Conservation (phyloP, 2,329 filamentous ascomycete species). For the Fusarium nematophilum region DNA sequence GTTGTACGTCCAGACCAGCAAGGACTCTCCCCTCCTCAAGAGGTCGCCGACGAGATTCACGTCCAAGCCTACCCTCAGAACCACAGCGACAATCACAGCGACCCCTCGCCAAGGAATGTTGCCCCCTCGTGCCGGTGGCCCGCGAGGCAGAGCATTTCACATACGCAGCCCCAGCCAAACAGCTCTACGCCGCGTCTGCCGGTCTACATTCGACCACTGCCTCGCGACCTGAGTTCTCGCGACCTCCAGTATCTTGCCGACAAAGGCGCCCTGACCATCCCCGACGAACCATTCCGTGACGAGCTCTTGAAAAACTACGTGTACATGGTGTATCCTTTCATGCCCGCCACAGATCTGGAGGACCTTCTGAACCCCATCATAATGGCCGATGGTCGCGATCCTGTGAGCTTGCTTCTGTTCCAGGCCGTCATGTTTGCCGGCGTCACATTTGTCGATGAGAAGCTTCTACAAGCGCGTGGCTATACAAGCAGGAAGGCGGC, state of each 20-base stretch:
- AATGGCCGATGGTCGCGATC: neutral
- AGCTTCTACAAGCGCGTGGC: conserved; percentile 2
- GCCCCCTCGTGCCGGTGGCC: neutral
- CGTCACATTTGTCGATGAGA: conserved; percentile 13
- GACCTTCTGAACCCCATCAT: conserved; percentile 12
- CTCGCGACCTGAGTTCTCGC: neutral
- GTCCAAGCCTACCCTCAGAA: neutral
- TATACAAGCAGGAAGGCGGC: conserved; percentile 10
- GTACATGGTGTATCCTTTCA: conserved; percentile 17
- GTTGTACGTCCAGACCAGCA: neutral
- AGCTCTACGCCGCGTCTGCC: neutral
- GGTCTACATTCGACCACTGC: conserved; percentile 1
- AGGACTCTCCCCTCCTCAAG: neutral
- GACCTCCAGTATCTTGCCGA: conserved; percentile 13
- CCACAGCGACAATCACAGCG: neutral
- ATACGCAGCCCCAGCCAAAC: neutral
- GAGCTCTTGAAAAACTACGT: conserved; percentile 16
- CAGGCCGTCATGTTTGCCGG: conserved; percentile 27
- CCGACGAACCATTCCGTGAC: conserved; percentile 9
- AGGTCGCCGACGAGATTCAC: neutral
- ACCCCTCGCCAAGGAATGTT: neutral
- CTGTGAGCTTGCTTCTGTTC: conserved; percentile 11
- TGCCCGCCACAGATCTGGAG: conserved; percentile 11
- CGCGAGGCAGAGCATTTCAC: neutral
- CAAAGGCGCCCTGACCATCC: conserved; percentile 18